These are phyloP conservation scores for Metschnikowia vanudenii DNA, from an alignment of 805 yeast genomes.

Conservation along the genomic window DNA sequence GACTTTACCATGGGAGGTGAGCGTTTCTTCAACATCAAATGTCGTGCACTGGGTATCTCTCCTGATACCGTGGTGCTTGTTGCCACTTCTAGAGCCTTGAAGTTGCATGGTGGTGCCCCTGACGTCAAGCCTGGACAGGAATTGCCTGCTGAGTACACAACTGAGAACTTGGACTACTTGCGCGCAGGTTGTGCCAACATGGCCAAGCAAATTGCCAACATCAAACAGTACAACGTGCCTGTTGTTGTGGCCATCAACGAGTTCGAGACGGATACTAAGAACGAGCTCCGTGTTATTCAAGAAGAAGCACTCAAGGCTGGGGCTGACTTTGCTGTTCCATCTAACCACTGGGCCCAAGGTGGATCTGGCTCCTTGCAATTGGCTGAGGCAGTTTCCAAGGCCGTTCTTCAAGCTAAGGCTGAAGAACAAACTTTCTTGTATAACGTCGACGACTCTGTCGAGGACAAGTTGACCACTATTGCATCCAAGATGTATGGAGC, in stretches of 20 bases:
- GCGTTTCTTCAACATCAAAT: slow-evolving; percentile 91
- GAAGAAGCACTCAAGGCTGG: slow-evolving; percentile 87
- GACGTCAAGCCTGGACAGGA: slow-evolving; percentile 93
- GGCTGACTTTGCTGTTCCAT: slow-evolving; percentile 84
- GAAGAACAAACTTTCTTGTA: slow-evolving; percentile 55
- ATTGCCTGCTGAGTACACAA: slow-evolving; percentile 75
- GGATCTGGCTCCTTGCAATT: slow-evolving; percentile 85
- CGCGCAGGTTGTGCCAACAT: slow-evolving; percentile 81
- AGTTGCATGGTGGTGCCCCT: slow-evolving; percentile 96
- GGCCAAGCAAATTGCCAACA: slow-evolving; percentile 86
- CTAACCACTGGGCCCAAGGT: slow-evolving; percentile 96
- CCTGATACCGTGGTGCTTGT: slow-evolving; percentile 94
- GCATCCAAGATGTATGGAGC: slow-evolving; percentile 95
- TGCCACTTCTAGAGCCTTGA: slow-evolving; percentile 95
- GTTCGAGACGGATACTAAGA: slow-evolving; percentile 76
- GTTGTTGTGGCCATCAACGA: slow-evolving; percentile 93
- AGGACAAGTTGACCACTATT: slow-evolving; percentile 73
- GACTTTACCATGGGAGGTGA: slow-evolving; percentile 99
- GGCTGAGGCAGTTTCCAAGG: slow-evolving; percentile 79
- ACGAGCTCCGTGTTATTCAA: slow-evolving; percentile 77
- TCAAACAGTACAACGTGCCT: slow-evolving; percentile 80
- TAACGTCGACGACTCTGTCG: slow-evolving; percentile 68
- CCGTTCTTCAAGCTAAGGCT: slow-evolving; percentile 41
- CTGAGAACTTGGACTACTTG: slow-evolving; percentile 78
- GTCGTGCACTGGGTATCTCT: slow-evolving; percentile 82